Base-by-base conservation (phyloP, 192 early-diverging fungal genomes). In the Entophlyctis luteolus region DNA sequence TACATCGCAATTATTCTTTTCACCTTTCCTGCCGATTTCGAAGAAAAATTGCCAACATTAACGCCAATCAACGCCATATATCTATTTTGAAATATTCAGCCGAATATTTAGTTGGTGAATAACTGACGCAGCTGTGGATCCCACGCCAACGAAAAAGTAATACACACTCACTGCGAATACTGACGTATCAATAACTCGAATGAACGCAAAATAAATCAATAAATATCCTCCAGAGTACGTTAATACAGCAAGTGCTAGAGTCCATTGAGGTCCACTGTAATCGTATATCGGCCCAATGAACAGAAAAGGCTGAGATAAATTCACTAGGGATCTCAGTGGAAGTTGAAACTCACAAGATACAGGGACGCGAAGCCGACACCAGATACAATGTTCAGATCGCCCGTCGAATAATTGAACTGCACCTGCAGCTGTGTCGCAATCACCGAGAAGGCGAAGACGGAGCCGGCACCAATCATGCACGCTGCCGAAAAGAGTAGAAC, bases 201-300 rank as follows among this genome's bases (percentile, higher is more conserved):
- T 37, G 38, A 55, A 76, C 20, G 58, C 56, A 25, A 72, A 23
- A 28, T 35, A 72, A 37, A 76, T 56, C 5, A 75, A 52, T 39
- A 75, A 32, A 48, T 75, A 75, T 12, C 70, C 62, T 16, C 34
- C 25, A 3, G 70, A 60, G 29, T 42, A 71, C 10, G 55, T 45
- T 18, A 72, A 12, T 2, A 67, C 47, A 3, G 53, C 62, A 20
- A 52, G 27, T 8, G 55, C 23, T 42, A 71, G 22, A 8, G 75
- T 77, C 12, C 62, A 50, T 27, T 45, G 39, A 2, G 59, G 29
- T 4, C 75, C 75, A 59, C 25, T 48, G 25, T 18, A 34, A 35
- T 77, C 75, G 56, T 58, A 73, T 20, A 77, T 23, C 14, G 75
- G 75, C 0, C 75, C 75, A 45, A 73, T 67, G 52, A 73, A 47